Evolutionary conservation across 1,284 basidiomycete genomes (phyloP).

Genomic region (Exsudoporus floridanus): DNA sequence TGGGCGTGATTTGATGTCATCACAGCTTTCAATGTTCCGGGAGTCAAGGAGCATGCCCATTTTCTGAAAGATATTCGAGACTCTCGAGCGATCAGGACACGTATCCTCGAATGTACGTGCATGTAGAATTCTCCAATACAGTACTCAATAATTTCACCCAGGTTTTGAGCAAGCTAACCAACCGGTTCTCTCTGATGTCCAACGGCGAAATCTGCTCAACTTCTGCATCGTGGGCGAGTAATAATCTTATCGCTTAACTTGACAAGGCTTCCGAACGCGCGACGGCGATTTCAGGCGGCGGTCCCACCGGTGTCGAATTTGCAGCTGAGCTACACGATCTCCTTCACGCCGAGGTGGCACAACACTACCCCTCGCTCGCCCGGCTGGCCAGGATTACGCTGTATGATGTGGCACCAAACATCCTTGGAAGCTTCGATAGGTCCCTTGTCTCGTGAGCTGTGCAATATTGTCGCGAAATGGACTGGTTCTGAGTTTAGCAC

Average conservation of each 20-base stretch:
- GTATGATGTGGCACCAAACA: slow-evolving; percentile 80
- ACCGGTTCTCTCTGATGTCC: slow-evolving; percentile 62
- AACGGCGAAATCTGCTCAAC: slow-evolving; percentile 67
- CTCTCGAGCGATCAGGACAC: slow-evolving; percentile 73
- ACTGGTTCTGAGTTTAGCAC: slow-evolving; percentile 12
- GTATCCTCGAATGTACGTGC: slow-evolving; percentile 68
- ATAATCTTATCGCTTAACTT: neutral
- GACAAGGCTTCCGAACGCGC: slow-evolving; percentile 4
- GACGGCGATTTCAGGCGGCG: slow-evolving; percentile 48
- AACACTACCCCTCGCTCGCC: slow-evolving; percentile 63
- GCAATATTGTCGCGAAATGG: slow-evolving; percentile 1
- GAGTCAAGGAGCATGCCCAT: slow-evolving; percentile 75
- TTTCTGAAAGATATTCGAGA: slow-evolving; percentile 85
- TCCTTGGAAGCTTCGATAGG: slow-evolving; percentile 78
- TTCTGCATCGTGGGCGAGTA: slow-evolving; percentile 77
- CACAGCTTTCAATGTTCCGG: slow-evolving; percentile 61
- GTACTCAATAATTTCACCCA: slow-evolving; percentile 19
- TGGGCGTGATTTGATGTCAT: slow-evolving; percentile 2
- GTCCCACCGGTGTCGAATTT: slow-evolving; percentile 81
- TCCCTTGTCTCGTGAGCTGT: slow-evolving; percentile 59
- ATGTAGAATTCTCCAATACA: neutral
- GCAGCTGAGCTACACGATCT: slow-evolving; percentile 87
- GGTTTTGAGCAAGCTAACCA: slow-evolving; percentile 81
- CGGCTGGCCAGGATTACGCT: slow-evolving; percentile 67
- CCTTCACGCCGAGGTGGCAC: slow-evolving; percentile 71